Percentiles rank a stretch among this genome's conserved stretches.
These are phyloP conservation scores for Podospora comata DNA, from an alignment of 495 filamentous ascomycete species.

Conservation along the genomic window DNA sequence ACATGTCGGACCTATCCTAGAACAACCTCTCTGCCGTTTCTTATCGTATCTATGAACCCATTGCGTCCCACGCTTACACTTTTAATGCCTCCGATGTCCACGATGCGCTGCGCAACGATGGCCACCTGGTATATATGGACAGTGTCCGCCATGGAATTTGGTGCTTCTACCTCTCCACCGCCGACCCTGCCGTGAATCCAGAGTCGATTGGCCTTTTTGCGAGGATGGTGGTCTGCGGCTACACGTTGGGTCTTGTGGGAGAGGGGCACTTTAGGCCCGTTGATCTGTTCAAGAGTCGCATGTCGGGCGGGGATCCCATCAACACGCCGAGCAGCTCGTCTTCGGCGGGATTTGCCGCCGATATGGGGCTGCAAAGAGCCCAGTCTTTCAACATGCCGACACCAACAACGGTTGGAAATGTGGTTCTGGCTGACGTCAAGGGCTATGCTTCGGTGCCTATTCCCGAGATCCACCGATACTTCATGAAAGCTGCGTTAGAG, in stretches of 20 bases:
- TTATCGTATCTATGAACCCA: conserved; percentile 48
- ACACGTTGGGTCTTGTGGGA: conserved; percentile 39
- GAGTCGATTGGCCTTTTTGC: conserved; percentile 31
- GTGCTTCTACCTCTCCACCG: conserved; percentile 45
- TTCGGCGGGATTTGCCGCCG: conserved; percentile 45
- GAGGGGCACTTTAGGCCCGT: conserved; percentile 47
- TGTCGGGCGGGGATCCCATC: conserved; percentile 35
- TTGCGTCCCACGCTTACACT: conserved; percentile 38
- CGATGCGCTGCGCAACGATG: conserved; percentile 45
- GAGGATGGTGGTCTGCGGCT: conserved; percentile 40
- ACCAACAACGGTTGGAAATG: conserved; percentile 9
- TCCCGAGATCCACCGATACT: conserved; percentile 42
- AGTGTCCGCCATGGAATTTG: conserved; percentile 47
- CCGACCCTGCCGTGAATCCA: conserved; percentile 29
- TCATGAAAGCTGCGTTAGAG: conserved; percentile 44
- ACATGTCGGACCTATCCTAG: conserved; percentile 27
- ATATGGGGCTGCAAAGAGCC: conserved; percentile 35
- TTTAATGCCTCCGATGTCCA: conserved; percentile 46
- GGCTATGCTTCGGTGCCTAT: conserved; percentile 30
- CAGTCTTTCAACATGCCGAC: conserved; percentile 29
- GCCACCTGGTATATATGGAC: conserved; percentile 50
- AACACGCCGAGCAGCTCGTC: conserved; percentile 50
- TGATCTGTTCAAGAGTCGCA: conserved; percentile 42
- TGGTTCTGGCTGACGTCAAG: conserved; percentile 27
- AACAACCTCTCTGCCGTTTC: conserved; percentile 47